These are phyloP conservation scores for Murraya paniculata DNA, from an alignment of 345 rosid species.

Conservation along the genomic window DNA sequence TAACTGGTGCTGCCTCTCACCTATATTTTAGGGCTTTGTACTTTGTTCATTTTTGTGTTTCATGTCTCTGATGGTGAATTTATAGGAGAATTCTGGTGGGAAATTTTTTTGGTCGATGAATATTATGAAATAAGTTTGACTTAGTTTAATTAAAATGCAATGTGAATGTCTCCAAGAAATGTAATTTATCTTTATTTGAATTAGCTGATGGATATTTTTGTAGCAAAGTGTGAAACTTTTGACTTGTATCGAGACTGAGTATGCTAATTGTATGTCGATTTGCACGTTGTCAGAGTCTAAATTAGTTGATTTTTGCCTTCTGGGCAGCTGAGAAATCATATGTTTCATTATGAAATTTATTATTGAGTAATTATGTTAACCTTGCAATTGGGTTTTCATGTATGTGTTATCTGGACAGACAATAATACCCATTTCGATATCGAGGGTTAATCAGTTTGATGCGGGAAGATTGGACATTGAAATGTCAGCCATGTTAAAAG, in stretches of 20 bases:
- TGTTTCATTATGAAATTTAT: neutral
- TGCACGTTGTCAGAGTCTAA: neutral
- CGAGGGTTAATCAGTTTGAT: constrained; percentile 95
- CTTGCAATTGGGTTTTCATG: neutral
- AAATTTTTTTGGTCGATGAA: neutral
- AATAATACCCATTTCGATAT: constrained; percentile 59
- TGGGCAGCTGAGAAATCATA: neutral
- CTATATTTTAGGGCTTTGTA: neutral
- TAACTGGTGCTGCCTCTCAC: neutral
- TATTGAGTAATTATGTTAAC: neutral
- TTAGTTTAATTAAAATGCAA: neutral
- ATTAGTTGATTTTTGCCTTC: neutral
- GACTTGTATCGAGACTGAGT: neutral
- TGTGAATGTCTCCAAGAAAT: neutral
- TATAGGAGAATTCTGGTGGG: neutral
- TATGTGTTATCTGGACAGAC: constrained; percentile 37
- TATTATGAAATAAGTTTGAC: neutral
- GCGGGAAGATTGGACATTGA: constrained; percentile 92
- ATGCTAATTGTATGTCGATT: neutral
- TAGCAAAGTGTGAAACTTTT: neutral
- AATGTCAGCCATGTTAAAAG: constrained; percentile 97
- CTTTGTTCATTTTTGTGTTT: neutral
- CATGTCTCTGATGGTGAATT: neutral
- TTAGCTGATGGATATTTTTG: neutral
- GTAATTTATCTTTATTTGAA: neutral